These are phyloP conservation scores for Cryphonectria naterciae DNA, from an alignment of 2,329 filamentous ascomycete species.

Conservation along the genomic window DNA sequence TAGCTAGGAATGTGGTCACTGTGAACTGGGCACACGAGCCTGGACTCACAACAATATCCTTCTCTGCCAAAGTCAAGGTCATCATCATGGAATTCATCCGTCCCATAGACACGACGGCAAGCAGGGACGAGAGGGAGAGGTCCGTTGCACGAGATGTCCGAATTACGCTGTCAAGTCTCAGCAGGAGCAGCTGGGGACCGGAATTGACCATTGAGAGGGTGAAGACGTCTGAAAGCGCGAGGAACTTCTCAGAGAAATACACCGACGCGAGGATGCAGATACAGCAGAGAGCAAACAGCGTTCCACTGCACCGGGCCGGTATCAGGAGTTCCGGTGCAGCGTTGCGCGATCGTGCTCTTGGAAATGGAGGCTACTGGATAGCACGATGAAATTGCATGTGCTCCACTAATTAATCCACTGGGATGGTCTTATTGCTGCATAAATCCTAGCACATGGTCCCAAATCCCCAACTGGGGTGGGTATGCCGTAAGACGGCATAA, in stretches of 20 bases:
- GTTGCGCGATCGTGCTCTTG: constrained; percentile 53
- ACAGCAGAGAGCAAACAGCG: constrained; percentile 59
- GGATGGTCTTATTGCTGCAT: not conserved
- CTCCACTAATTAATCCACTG: not conserved
- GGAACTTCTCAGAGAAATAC: constrained; percentile 50
- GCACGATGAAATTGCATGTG: constrained; percentile 35
- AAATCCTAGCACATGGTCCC: not conserved
- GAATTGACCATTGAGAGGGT: constrained; percentile 44
- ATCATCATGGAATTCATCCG: constrained; percentile 65
- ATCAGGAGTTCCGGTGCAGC: constrained; percentile 55
- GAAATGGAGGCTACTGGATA: constrained; percentile 56
- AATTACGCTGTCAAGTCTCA: constrained; percentile 50
- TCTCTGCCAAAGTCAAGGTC: constrained; percentile 52
- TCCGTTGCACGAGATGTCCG: constrained; percentile 33
- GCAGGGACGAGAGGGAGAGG: constrained; percentile 44
- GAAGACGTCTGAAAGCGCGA: constrained; percentile 45
- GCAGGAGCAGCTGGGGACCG: constrained; percentile 50
- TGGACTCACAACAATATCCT: constrained; percentile 43
- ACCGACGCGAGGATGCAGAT: constrained; percentile 52
- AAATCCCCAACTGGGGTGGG: not conserved
- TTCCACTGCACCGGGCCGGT: constrained; percentile 63
- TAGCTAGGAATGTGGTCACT: constrained; percentile 53
- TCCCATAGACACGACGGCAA: constrained; percentile 38
- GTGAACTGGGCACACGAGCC: constrained; percentile 60
- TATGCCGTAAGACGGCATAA: constrained; percentile 16